A percentile compares a stretch with the other conserved stretches of the same genome.
These are phyloP conservation scores for Coniosporium apollinis DNA, from an alignment of 495 filamentous ascomycete species.

Conservation along the genomic window DNA sequence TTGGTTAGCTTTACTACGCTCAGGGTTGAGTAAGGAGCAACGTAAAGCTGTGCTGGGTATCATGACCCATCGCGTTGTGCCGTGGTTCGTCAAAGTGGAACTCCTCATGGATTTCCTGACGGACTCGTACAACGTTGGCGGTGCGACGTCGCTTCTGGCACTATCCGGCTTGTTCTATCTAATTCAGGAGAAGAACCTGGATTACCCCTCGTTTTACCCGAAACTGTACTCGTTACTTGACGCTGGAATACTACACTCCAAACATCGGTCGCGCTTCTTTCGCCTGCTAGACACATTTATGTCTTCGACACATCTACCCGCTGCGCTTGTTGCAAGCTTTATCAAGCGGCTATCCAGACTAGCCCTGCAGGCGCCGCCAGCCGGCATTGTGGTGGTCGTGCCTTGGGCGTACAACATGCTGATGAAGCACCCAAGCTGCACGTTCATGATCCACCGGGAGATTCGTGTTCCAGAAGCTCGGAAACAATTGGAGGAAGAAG, in stretches of 20 bases:
- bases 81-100: conserved; percentile 74
- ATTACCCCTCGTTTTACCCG: conserved; percentile 86
- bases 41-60: conserved; percentile 61
- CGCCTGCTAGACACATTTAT: conserved; percentile 85
- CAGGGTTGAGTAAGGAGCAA: conserved; percentile 48
- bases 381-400: conserved; percentile 71
- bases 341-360: conserved; percentile 80
- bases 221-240: conserved; percentile 89
- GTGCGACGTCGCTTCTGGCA: conserved; percentile 69
- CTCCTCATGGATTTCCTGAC: conserved; percentile 96
- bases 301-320: conserved; percentile 81
- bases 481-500: conserved; percentile 41
- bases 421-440: conserved; percentile 74
- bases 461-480: conserved; percentile 38
- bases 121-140: conserved; percentile 75
- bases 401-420: conserved; percentile 94
- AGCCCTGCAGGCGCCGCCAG: conserved; percentile 67
- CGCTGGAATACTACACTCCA: conserved; percentile 71
- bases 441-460: conserved; percentile 86
- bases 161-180: conserved; percentile 91
- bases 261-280: conserved; percentile 86
- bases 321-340: conserved; percentile 80
- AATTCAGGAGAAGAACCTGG: conserved; percentile 80
- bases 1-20: conserved; percentile 63
- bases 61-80: conserved; percentile 60